Evolutionary conservation across 805 yeast species (phyloP).

Genomic region (Kuraishia hungarica): DNA sequence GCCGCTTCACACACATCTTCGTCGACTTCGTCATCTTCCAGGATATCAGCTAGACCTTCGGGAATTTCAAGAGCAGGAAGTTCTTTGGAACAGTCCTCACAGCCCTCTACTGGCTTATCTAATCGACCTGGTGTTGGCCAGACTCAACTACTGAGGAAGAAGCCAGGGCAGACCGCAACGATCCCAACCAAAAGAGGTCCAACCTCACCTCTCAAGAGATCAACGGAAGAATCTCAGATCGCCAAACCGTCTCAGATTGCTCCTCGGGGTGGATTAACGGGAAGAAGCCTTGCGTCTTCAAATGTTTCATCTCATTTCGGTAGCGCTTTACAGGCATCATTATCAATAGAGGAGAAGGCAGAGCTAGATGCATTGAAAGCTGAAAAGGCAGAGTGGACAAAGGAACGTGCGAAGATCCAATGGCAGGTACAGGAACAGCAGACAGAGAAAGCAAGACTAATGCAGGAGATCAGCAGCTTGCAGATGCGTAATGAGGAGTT

Average conservation of each 20-base stretch:
- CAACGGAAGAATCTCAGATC: constrained; percentile 3
- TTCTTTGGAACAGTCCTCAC: background rate
- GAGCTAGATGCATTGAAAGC: constrained; percentile 43
- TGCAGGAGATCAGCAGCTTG: constrained; percentile 24
- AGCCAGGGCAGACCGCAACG: constrained; percentile 1
- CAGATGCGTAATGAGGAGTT: constrained; percentile 29
- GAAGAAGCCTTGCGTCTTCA: constrained; percentile 1
- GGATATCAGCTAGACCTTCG: background rate
- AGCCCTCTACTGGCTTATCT: background rate
- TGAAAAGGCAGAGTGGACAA: constrained; percentile 45
- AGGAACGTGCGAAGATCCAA: constrained; percentile 21
- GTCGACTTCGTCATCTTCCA: background rate
- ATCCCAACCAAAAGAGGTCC: constrained; percentile 49
- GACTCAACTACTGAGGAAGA: constrained; percentile 5
- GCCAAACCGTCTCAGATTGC: background rate
- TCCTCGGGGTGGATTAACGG: constrained; percentile 1
- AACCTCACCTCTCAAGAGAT: constrained; percentile 56
- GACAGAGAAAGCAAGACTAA: constrained; percentile 20
- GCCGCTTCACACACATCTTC: constrained; percentile 1
- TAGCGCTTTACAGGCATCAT: constrained; percentile 6
- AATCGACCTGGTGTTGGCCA: background rate
- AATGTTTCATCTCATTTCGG: background rate
- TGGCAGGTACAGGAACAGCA: constrained; percentile 19
- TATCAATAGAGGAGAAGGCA: constrained; percentile 22
- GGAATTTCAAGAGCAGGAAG: background rate